These are phyloP conservation scores for Ilyonectria robusta DNA, from an alignment of 2,329 filamentous ascomycete species.

Conservation along the genomic window DNA sequence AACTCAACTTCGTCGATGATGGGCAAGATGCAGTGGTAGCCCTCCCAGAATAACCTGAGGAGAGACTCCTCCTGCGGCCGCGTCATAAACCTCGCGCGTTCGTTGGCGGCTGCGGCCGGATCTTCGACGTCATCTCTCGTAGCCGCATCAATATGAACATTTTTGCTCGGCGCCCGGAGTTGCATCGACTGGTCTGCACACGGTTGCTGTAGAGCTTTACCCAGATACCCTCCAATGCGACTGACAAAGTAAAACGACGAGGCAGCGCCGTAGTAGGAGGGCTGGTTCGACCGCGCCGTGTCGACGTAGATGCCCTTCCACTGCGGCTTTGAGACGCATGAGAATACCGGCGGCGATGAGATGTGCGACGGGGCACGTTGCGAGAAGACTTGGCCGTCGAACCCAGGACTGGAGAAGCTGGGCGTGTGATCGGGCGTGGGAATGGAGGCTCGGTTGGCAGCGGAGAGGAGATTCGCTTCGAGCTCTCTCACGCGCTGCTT, in stretches of 20 bases:
- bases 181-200: slow-evolving; percentile 29
- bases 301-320: slow-evolving; percentile 54
- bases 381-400: not conserved
- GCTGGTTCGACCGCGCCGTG: slow-evolving; percentile 53
- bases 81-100: slow-evolving; percentile 42
- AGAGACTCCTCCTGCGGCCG: slow-evolving; percentile 62
- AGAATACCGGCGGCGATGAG: not conserved
- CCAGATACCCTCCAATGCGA: slow-evolving; percentile 57
- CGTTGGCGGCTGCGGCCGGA: not conserved
- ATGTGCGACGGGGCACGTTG: not conserved
- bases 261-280: slow-evolving; percentile 60
- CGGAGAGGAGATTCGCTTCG: slow-evolving; percentile 41
- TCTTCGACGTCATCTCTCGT: not conserved
- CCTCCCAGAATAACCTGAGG: slow-evolving; percentile 62
- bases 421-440: slow-evolving; percentile 26
- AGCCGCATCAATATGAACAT: slow-evolving; percentile 14
- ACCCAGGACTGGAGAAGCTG: slow-evolving; percentile 23
- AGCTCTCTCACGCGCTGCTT: slow-evolving; percentile 51
- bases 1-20: slow-evolving; percentile 62
- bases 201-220: slow-evolving; percentile 49
- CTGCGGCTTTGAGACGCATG: slow-evolving; percentile 22
- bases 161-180: slow-evolving; percentile 32
- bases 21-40: slow-evolving; percentile 56
- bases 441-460: slow-evolving; percentile 9
- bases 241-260: slow-evolving; percentile 62